phyloP scores from a whole-genome alignment of 2,329 filamentous ascomycete species.

The Iodosphaeria phyllophila region DNA sequence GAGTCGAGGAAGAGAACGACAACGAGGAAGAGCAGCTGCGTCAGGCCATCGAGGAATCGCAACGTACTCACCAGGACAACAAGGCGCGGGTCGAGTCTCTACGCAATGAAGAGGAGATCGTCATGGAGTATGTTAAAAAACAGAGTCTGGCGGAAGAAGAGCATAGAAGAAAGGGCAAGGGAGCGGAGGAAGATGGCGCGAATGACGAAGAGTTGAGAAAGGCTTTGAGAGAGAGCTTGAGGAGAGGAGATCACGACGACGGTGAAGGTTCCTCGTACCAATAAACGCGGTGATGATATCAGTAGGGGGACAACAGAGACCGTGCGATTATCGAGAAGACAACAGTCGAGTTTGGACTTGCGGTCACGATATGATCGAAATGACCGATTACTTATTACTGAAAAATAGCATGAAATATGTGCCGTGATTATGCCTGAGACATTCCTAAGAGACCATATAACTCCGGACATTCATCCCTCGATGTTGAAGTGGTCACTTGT shows the following conservation, averaged over 20 bases:
- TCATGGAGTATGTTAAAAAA: slow-evolving; percentile 61
- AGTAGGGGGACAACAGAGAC: no score
- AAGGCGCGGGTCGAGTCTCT: slow-evolving; percentile 20
- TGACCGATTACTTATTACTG: no score
- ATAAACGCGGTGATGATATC: no score
- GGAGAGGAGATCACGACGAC: no score
- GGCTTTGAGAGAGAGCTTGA: slow-evolving; percentile 12
- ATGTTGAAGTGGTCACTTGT: no score
- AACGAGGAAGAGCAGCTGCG: slow-evolving; percentile 25
- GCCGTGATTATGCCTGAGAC: no score
- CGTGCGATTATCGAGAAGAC: no score
- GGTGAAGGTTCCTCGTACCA: slow-evolving; percentile 3
- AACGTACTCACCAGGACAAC: slow-evolving; percentile 23
- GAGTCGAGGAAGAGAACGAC: slow-evolving; percentile 10
- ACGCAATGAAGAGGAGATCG: slow-evolving; percentile 49
- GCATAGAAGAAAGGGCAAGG: slow-evolving; percentile 20
- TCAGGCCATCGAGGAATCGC: slow-evolving; percentile 27
- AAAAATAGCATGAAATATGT: no score
- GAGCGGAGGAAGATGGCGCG: slow-evolving; percentile 8
- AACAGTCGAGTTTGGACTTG: background rate
- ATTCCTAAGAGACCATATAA: no score
- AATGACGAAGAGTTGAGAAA: slow-evolving; percentile 10
- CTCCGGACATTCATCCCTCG: no score
- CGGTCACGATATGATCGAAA: no score
- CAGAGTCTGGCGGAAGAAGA: slow-evolving; percentile 56